Conservation (phyloP, 345 rosid species). For the Reutealis trisperma region DNA sequence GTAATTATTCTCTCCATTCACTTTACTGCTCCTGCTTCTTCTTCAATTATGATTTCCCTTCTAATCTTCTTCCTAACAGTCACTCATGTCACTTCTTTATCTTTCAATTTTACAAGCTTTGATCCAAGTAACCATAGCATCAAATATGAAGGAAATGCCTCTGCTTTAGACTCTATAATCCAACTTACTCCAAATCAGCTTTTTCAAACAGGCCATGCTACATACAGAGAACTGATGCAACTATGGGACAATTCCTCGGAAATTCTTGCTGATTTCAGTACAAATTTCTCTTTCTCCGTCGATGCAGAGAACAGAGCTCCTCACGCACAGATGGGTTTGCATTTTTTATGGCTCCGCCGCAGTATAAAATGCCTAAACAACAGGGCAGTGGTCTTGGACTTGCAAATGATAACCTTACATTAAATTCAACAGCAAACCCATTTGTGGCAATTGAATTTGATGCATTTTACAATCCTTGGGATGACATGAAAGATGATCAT, state of each 20-base stretch:
- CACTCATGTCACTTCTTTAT: not conserved
- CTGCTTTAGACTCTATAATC: not conserved
- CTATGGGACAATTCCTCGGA: not conserved
- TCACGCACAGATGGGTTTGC: not conserved
- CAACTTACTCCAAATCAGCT: not conserved
- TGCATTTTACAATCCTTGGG: no score
- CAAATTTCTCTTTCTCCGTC: not conserved
- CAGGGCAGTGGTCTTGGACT: not conserved
- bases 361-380: not conserved
- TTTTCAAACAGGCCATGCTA: not conserved
- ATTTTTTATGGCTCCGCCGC: not conserved
- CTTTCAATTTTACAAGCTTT: not conserved
- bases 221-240: not conserved
- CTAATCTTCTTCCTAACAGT: not conserved
- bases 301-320: not conserved
- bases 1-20: not conserved
- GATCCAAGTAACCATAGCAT: not conserved
- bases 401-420: not conserved
- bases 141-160: no score
- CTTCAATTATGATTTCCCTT: not conserved
- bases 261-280: no score
- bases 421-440: not conserved
- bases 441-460: no score
- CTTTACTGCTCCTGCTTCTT: not conserved
- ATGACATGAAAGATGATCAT: no score